Percentiles rank a stretch among this genome's conserved stretches.
Conservation (phyloP, 371 early-diverging fungal genomes). For the Fennellomyces sp. region DNA sequence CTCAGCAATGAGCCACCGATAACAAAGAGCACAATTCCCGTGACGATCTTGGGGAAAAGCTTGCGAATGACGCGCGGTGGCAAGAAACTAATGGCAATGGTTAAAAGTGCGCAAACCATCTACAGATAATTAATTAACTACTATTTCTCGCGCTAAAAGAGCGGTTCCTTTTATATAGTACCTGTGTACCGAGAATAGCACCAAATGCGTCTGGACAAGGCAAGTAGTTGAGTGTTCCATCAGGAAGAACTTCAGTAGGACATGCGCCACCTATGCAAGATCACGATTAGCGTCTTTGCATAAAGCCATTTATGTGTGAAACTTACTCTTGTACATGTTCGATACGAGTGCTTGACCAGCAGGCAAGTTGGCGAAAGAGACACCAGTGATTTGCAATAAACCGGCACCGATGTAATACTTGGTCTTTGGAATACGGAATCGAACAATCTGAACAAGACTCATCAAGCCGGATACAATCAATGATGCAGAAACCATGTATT, state of each 20-base stretch:
- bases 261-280: constrained; percentile 34
- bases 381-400: constrained; percentile 40
- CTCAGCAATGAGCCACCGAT: constrained; percentile 53
- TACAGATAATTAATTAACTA: no score
- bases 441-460: constrained; percentile 53
- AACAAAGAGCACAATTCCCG: constrained; percentile 50
- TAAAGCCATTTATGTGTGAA: constrained; percentile 7
- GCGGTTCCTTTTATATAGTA: no score
- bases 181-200: constrained; percentile 60
- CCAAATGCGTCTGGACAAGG: constrained; percentile 62
- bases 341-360: constrained; percentile 33
- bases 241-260: constrained; percentile 39
- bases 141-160: no score
- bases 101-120: constrained; percentile 50
- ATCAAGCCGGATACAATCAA: constrained; percentile 45
- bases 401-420: constrained; percentile 52
- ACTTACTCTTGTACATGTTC: constrained; percentile 52
- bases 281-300: not conserved
- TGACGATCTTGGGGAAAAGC: constrained; percentile 59
- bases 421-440: constrained; percentile 49
- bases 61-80: constrained; percentile 51
- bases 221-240: constrained; percentile 42
- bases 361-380: constrained; percentile 40
- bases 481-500: constrained; percentile 55
- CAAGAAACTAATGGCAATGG: constrained; percentile 49